Evolutionary conservation across 768 basidiomycete genomes (phyloP), one percentile per base, ranked within the genome.

Genomic region (Glaciozyma antarctica): DNA sequence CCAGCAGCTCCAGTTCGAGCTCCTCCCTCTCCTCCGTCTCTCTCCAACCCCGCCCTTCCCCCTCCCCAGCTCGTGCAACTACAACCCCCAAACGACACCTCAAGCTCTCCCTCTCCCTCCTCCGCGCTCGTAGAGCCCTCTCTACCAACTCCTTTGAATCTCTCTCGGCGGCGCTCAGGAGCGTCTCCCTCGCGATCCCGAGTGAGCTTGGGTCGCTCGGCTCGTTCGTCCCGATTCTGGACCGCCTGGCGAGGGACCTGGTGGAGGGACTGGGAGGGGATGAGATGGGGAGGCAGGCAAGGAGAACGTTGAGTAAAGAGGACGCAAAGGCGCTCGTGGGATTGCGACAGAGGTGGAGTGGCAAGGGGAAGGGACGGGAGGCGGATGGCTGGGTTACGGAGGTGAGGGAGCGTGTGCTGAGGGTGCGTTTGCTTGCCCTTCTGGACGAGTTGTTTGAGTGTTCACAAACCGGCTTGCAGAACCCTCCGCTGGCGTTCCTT

Each of bases 61-160:
- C n/a, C 49, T 51, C 26, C 49, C 49, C n/a, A 51, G 49, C n/a
- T 15, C 49, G 49, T 7, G 8, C 30, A 34, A 3, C 53, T 3
- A 0, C 53, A 34, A 12, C 53, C 15, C 22, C 34, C 19, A 30
- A 34, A 10, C 22, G 34, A 3, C 55, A 56, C 53, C 53, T 67
- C 47, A 62, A 62, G 53, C 66, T 67, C 34, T 62, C 66, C 26
- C 58, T 67, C 28, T 55, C 63, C 32, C 60, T 61, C 30, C 61
- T 68, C n/a, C 49, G 63, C 7, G 63, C 63, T 0, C 63, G 67
- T 0, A 62, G 61, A 4, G 7, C 57, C 9, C 67, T 68, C 45
- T 24, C 30, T 13, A 0, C 49, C 9, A 17, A 51, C 5, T 19
- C 28, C 17, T 66, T 30, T 44, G 61, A 58, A 2, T 9, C 61